A percentile compares a stretch with the other conserved stretches of the same genome.
Conservation (phyloP, 2,329 filamentous ascomycete species). For the Colletotrichum paranaense region DNA sequence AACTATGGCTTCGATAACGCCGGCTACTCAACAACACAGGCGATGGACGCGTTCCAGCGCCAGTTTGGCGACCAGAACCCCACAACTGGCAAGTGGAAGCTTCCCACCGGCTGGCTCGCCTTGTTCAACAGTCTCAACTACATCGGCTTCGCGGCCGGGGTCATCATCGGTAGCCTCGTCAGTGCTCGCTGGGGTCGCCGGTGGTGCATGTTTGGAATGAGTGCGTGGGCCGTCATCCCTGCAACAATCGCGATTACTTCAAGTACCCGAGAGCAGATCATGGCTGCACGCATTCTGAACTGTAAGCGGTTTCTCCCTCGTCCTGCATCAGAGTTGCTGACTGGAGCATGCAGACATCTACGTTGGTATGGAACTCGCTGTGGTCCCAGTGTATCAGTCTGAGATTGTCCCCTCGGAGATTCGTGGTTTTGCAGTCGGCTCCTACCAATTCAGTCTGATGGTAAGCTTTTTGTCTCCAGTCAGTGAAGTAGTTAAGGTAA, state of each 20-base stretch:
- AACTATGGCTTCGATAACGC: slow-evolving; percentile 54
- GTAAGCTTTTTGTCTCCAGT: slow-evolving; percentile 8
- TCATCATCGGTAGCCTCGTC: slow-evolving; percentile 40
- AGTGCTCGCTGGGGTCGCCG: slow-evolving; percentile 46
- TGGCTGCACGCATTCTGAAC: slow-evolving; percentile 50
- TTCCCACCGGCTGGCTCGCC: slow-evolving; percentile 47
- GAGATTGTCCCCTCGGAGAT: slow-evolving; percentile 45
- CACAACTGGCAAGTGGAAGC: slow-evolving; percentile 36
- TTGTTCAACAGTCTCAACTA: slow-evolving; percentile 50
- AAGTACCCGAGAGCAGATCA: slow-evolving; percentile 43
- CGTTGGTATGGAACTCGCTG: slow-evolving; percentile 52
- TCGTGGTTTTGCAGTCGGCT: slow-evolving; percentile 48
- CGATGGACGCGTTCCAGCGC: slow-evolving; percentile 49
- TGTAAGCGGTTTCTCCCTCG: slow-evolving; percentile 30
- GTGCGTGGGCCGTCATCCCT: slow-evolving; percentile 46
- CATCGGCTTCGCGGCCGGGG: slow-evolving; percentile 46
- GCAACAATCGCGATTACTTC: slow-evolving; percentile 49
- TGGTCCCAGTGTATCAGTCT: slow-evolving; percentile 50
- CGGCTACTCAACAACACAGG: slow-evolving; percentile 48
- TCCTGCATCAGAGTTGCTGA: not conserved
- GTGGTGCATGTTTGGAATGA: slow-evolving; percentile 51
- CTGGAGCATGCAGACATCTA: slow-evolving; percentile 42
- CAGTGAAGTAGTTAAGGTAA: too few species aligned
- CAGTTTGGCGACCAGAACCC: slow-evolving; percentile 46
- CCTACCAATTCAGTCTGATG: slow-evolving; percentile 48